Conservation (phyloP, 129 eudicot genomes). For the Arctium minus region DNA sequence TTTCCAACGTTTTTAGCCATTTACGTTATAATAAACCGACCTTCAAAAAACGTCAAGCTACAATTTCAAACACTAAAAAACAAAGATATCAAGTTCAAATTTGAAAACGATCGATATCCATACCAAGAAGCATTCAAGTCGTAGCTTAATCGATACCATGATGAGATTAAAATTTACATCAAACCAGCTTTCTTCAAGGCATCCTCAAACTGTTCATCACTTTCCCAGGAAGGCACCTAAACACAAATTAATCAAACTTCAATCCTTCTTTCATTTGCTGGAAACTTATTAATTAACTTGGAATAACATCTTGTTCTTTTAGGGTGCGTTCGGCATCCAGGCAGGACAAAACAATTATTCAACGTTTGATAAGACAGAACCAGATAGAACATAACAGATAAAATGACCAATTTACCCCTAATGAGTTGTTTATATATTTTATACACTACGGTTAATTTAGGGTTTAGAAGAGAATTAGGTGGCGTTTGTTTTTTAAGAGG, state of each 20-base stretch:
- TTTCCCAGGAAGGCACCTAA: slow-evolving; percentile 45
- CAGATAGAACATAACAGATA: no score
- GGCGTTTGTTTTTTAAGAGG: no score
- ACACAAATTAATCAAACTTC: background rate
- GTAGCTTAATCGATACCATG: background rate
- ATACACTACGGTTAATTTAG: no score
- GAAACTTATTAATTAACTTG: background rate
- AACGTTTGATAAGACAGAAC: no score
- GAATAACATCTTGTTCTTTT: background rate
- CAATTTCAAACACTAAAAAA: background rate
- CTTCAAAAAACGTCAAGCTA: no score
- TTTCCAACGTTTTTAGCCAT: background rate
- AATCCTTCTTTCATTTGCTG: background rate
- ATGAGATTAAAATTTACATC: background rate
- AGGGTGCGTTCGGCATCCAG: background rate
- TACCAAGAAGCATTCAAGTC: no score
- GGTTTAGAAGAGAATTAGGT: no score
- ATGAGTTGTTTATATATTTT: no score
- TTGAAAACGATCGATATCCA: no score
- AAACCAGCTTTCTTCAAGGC: slow-evolving; percentile 44
- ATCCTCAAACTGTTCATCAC: slow-evolving; percentile 32
- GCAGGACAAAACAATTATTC: no score
- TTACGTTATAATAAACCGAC: no score
- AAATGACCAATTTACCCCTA: no score
- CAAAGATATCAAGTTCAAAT: background rate